Conservation (phyloP, 305 asterid species). For the Nicotiana rustica region DNA sequence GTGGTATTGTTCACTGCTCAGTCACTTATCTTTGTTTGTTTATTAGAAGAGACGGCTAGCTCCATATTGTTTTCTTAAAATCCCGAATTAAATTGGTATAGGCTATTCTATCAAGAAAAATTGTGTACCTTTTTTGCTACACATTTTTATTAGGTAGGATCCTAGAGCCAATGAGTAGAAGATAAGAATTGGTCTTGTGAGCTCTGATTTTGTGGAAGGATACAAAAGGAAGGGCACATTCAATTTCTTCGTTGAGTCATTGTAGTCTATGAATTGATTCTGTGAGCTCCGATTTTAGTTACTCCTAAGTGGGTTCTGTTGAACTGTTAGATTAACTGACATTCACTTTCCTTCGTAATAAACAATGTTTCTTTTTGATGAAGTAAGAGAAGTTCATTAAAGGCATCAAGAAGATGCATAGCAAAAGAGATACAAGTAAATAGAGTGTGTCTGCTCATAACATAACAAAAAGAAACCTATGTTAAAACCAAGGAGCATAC, state of each 20-base stretch:
- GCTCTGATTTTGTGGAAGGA: conserved; percentile 6
- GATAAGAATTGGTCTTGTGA: background rate
- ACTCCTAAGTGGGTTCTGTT: conserved; percentile 19
- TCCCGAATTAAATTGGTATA: conserved; percentile 1
- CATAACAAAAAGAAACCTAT: too few relatives aligned
- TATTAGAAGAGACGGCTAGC: conserved; percentile 2
- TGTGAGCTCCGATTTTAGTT: background rate
- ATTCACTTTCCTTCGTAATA: background rate
- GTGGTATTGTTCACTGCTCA: conserved; percentile 63
- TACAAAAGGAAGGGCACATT: background rate
- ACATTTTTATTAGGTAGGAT: background rate
- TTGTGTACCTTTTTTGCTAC: background rate
- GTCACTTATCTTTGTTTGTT: conserved; percentile 7
- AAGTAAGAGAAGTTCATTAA: too few relatives aligned
- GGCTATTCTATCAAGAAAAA: background rate
- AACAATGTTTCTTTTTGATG: background rate
- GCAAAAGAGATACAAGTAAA: too few relatives aligned
- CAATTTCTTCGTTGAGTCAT: background rate
- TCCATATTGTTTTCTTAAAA: conserved; percentile 30
- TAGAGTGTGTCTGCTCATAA: too few relatives aligned
- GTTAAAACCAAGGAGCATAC: too few relatives aligned
- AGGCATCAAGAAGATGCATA: too few relatives aligned
- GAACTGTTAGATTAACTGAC: background rate
- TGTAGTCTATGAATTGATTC: background rate
- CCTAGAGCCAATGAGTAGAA: background rate